Evolutionary conservation across 2,329 filamentous ascomycete genomes (phyloP), one percentile per base, ranked within the genome.

Genomic region (Cladosporium cucumerinum): DNA sequence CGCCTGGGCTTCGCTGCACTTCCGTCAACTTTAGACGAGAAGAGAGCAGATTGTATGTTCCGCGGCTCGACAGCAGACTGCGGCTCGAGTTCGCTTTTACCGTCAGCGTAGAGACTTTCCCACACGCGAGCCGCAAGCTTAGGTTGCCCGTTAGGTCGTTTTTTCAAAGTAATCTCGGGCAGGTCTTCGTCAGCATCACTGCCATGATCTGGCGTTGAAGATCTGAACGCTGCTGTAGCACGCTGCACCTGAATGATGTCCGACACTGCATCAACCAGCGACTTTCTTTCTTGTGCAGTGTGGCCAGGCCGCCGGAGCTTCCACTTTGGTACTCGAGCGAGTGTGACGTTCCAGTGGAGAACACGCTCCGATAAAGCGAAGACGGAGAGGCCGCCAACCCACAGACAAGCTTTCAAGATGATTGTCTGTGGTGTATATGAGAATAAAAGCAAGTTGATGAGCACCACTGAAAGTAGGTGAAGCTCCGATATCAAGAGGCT

Each of bases 241-340:
- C 65, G 71, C 69, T 65, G 76, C 11, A 80, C 61, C 49, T 74
- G 72, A 51, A 74, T 72, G 14, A 76, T 66, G 28, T 79, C 71
- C 16, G 77, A 77, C 5, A 82, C 69, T 0, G 76, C 73, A 62
- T 79, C 74, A 8, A 82, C 68, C 34, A 83, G 79, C 6, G 77
- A 78, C 61, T 80, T 78, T 23, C 75, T 76, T 59, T 79, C 77
- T 68, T 75, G 76, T 39, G 79, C 77, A 23, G 80, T 74, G 30
- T 79, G 77, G 3, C 79, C 80, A 14, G 82, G 79, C 63, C 88
- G 86, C 70, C 87, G 85, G 72, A 98, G 93, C 51, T 93, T 90
- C 92, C 94, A 97, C 71, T 88, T 92, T 2, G 95, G 95, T 21
- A 98, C 91, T 65, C 94, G 85, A 59, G 94, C 93, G 66, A 99